Conservation (phyloP, 2,329 filamentous ascomycete genomes). For the Sporothrix humicola region DNA sequence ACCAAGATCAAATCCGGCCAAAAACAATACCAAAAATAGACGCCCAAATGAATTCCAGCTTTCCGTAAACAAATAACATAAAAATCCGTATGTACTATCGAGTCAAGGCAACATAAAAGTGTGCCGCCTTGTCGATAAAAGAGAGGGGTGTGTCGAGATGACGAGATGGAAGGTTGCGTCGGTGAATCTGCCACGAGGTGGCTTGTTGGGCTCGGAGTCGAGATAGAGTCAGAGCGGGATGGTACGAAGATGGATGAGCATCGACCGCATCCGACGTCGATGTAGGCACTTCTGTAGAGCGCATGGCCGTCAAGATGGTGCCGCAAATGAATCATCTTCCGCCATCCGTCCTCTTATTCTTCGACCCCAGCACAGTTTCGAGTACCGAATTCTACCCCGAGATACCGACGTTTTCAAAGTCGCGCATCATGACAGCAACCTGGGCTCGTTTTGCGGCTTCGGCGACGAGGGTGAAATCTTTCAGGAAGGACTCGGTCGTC, state of each 20-base stretch:
- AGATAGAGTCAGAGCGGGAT: background rate
- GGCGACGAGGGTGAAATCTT: conserved; percentile 83
- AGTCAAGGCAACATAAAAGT: background rate
- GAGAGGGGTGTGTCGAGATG: background rate
- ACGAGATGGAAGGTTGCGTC: background rate
- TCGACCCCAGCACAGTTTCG: background rate
- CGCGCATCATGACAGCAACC: conserved; percentile 85
- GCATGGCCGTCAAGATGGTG: background rate
- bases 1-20: background rate
- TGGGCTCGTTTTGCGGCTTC: conserved; percentile 94
- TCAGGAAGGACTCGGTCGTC: conserved; percentile 67
- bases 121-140: background rate
- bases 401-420: conserved; percentile 76
- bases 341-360: no score
- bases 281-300: background rate
- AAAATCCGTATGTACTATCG: background rate
- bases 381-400: conserved; percentile 38
- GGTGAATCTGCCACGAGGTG: no score
- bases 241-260: background rate
- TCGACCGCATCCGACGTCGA: background rate
- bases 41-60: conserved; percentile 22
- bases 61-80: background rate
- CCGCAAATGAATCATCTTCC: no score
- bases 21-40: background rate
- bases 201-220: background rate